Evolutionary conservation across 2,329 filamentous ascomycete species (phyloP).

Genomic region (Trichoderma sp.): DNA sequence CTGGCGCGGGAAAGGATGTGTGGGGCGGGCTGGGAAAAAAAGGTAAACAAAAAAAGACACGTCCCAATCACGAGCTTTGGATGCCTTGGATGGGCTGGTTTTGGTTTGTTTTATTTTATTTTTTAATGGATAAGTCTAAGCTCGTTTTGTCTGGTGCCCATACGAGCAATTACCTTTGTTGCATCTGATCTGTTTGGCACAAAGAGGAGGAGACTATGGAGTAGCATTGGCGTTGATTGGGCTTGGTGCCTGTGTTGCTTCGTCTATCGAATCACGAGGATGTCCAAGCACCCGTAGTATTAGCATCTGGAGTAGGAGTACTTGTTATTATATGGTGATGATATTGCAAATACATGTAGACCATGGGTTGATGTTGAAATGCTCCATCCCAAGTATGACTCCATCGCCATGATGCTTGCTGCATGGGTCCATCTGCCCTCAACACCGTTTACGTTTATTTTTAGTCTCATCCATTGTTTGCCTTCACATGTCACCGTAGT

Average conservation of each 20-base stretch:
- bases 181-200: not conserved
- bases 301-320: not conserved
- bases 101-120: not conserved
- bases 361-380: not conserved
- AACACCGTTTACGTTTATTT: not conserved
- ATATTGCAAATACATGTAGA: not conserved
- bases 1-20: not conserved
- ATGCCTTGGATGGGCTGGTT: not conserved
- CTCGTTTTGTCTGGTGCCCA: not conserved
- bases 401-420: not conserved
- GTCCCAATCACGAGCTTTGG: not conserved
- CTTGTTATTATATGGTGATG: not conserved
- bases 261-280: not conserved
- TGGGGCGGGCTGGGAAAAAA: not conserved
- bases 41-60: constrained; percentile 4
- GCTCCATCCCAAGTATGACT: not conserved
- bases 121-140: not conserved
- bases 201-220: not conserved
- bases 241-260: not conserved
- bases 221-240: not conserved
- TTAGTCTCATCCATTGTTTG: not conserved
- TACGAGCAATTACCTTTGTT: not conserved
- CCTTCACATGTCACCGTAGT: not conserved
- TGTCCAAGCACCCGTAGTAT: not conserved
- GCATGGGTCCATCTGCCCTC: not conserved